A percentile compares a stretch with the other conserved stretches of the same genome.
phyloP scores from a whole-genome alignment of 768 basidiomycete species.

The Lactifluus rugatus region DNA sequence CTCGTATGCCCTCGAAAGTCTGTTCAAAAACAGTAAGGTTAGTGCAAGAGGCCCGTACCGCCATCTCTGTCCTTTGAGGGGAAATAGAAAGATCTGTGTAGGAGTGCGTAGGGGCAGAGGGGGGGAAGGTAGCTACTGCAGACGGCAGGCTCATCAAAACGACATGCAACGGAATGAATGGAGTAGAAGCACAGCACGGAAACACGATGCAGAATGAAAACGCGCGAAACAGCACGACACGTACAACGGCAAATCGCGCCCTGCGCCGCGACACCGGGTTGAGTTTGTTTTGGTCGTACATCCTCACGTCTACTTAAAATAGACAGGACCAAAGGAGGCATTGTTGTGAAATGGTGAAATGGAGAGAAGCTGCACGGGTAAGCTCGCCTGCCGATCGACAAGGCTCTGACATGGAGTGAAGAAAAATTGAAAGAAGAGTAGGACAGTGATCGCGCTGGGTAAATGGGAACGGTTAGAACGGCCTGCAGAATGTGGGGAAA shows the following conservation, averaged over 20 bases:
- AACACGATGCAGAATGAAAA: not conserved
- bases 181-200: constrained; percentile 1
- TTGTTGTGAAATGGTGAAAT: constrained; percentile 1
- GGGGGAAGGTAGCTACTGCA: not conserved
- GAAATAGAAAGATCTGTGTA: not conserved
- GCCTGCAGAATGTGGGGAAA: constrained; percentile 1
- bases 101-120: too few species aligned
- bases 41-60: not conserved
- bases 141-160: not conserved
- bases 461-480: not conserved
- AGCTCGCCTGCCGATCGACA: not conserved
- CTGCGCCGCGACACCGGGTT: not conserved
- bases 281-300: too few species aligned
- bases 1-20: not conserved
- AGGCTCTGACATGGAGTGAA: not conserved
- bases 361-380: not conserved
- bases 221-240: not conserved
- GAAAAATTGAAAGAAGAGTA: not conserved
- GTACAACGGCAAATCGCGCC: not conserved
- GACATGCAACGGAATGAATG: constrained; percentile 2
- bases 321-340: not conserved
- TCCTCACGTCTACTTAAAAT: too few species aligned
- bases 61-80: not conserved
- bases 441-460: not conserved
- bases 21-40: not conserved